Conservation (phyloP, 225 moss, liverwort and hornwort species). For the Marchantia paleacea region DNA sequence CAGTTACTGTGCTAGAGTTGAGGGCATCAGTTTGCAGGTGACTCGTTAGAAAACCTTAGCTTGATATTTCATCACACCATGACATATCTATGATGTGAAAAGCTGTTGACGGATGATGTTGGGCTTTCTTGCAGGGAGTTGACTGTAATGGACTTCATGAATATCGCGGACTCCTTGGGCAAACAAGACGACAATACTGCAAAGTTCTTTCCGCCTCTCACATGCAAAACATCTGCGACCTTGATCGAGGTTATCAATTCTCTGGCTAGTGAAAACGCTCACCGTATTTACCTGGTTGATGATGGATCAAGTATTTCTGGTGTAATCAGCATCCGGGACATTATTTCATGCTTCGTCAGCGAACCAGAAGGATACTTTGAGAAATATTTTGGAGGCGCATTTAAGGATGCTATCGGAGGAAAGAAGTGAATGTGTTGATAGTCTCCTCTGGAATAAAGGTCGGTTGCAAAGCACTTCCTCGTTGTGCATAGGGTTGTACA, state of each 20-base stretch:
- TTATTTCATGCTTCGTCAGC: slow-evolving; percentile 73
- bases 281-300: slow-evolving; percentile 71
- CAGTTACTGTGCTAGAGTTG: too few relatives aligned
- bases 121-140: slow-evolving; percentile 51
- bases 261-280: slow-evolving; percentile 47
- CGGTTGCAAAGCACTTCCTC: neutral
- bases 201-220: slow-evolving; percentile 54
- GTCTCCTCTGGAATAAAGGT: neutral
- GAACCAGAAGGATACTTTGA: slow-evolving; percentile 69
- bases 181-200: slow-evolving; percentile 30
- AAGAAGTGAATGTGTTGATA: neutral
- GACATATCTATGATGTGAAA: too few relatives aligned
- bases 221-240: slow-evolving; percentile 43
- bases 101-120: too few relatives aligned
- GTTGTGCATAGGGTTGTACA: neutral
- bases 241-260: slow-evolving; percentile 57
- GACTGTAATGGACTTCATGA: slow-evolving; percentile 74
- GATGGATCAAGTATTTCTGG: slow-evolving; percentile 41
- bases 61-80: too few relatives aligned
- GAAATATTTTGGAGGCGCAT: slow-evolving; percentile 57
- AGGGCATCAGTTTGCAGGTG: too few relatives aligned
- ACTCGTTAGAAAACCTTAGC: too few relatives aligned
- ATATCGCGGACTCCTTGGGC: slow-evolving; percentile 39
- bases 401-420: slow-evolving; percentile 7
- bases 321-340: slow-evolving; percentile 78